Conservation (phyloP, 257 asterid species). For the Solanum medicagineum region DNA sequence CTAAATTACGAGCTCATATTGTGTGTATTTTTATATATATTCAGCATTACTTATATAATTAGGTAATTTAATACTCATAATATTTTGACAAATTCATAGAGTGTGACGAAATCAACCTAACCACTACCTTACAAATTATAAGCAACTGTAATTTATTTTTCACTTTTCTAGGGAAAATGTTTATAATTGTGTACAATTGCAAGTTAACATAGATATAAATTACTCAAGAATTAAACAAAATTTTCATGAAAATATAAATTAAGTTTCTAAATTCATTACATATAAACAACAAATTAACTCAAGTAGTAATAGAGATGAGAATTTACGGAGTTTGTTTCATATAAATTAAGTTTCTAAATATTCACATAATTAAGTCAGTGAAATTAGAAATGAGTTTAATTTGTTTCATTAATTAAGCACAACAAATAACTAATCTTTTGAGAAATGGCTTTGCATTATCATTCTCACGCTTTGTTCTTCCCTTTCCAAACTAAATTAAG, state of each 20-base stretch:
- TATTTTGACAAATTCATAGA: neutral
- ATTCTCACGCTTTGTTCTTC: neutral
- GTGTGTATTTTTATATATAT: neutral
- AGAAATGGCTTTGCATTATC: neutral
- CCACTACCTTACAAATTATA: neutral
- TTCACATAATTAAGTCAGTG: neutral
- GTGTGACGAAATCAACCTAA: neutral
- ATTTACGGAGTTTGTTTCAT: neutral
- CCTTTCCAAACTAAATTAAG: neutral
- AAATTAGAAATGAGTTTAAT: neutral
- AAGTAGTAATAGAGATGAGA: neutral
- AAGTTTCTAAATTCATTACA: neutral
- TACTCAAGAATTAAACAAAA: neutral
- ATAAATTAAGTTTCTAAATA: neutral
- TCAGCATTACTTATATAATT: neutral
- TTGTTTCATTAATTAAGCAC: neutral
- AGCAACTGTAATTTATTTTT: neutral
- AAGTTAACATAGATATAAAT: neutral
- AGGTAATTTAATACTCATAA: neutral
- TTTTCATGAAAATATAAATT: neutral
- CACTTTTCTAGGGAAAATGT: neutral
- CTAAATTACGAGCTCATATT: neutral
- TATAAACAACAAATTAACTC: neutral
- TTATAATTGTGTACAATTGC: neutral
- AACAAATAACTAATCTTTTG: too few relatives aligned